These are phyloP conservation scores for Podaxis pistillaris DNA, from an alignment of 768 basidiomycete genomes.

Conservation along the genomic window DNA sequence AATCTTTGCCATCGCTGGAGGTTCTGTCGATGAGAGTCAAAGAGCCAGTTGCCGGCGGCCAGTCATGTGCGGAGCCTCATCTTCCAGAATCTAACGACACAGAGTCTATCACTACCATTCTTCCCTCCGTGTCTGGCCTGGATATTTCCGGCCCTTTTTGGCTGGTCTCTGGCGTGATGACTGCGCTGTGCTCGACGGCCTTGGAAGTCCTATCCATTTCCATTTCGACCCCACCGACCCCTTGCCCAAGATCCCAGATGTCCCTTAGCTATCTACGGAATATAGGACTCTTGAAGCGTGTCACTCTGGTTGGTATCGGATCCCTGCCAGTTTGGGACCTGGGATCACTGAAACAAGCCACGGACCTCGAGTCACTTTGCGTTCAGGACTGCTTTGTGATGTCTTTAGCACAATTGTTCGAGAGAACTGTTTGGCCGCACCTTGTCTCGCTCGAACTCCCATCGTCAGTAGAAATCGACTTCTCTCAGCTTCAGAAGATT, in stretches of 20 bases:
- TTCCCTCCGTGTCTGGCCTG: neutral
- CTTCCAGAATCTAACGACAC: neutral
- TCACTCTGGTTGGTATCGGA: neutral
- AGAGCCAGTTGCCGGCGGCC: neutral
- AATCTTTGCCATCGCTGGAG: neutral
- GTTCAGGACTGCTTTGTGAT: neutral
- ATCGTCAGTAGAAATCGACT: neutral
- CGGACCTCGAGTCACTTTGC: neutral
- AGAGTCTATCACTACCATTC: neutral
- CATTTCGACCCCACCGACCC: neutral
- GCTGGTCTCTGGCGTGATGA: neutral
- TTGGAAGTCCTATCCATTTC: neutral
- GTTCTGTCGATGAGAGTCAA: neutral
- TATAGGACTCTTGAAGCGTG: neutral
- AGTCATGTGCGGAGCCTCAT: neutral
- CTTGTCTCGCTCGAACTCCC: neutral
- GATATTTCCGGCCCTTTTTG: neutral
- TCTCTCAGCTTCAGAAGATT: neutral
- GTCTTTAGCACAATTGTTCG: neutral
- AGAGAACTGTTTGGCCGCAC: neutral
- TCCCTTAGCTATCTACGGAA: neutral
- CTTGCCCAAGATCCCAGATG: neutral
- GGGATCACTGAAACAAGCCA: neutral
- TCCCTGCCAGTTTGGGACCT: neutral
- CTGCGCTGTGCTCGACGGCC: too few relatives aligned